Conservation (phyloP, 495 filamentous ascomycete genomes). For the Neurospora terricola region DNA sequence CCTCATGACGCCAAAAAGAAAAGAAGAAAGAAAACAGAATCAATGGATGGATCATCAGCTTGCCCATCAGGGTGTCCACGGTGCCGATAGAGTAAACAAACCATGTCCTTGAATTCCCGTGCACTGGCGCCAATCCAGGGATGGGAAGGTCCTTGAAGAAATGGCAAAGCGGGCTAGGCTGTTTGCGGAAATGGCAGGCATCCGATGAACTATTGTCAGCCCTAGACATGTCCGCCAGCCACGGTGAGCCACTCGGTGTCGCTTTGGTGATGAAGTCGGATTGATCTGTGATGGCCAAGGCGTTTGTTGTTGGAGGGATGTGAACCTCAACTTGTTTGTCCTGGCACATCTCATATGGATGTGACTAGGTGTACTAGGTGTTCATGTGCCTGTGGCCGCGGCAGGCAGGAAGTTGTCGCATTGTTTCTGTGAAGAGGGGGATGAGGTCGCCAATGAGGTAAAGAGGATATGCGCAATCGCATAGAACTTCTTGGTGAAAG, state of each 20-base stretch:
- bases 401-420: background rate
- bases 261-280: background rate
- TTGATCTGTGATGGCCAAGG: background rate
- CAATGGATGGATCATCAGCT: too few relatives aligned
- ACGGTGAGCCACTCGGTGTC: background rate
- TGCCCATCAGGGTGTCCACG: too few relatives aligned
- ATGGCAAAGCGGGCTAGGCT: background rate
- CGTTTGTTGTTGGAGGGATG: background rate
- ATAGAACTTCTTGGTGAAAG: background rate
- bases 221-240: background rate
- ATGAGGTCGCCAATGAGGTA: background rate
- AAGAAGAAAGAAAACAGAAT: background rate
- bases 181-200: background rate
- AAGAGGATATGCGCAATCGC: background rate
- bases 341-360: background rate
- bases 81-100: too few relatives aligned
- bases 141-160: background rate
- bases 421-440: background rate
- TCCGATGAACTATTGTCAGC: background rate
- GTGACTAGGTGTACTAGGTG: background rate
- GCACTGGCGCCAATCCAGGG: too few relatives aligned
- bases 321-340: background rate
- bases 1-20: background rate
- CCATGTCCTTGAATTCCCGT: too few relatives aligned
- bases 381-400: background rate